A percentile compares a stretch with the other conserved stretches of the same genome.
phyloP scores from a whole-genome alignment of 1,139 yeast species.

The Kodamaea sp. region DNA sequence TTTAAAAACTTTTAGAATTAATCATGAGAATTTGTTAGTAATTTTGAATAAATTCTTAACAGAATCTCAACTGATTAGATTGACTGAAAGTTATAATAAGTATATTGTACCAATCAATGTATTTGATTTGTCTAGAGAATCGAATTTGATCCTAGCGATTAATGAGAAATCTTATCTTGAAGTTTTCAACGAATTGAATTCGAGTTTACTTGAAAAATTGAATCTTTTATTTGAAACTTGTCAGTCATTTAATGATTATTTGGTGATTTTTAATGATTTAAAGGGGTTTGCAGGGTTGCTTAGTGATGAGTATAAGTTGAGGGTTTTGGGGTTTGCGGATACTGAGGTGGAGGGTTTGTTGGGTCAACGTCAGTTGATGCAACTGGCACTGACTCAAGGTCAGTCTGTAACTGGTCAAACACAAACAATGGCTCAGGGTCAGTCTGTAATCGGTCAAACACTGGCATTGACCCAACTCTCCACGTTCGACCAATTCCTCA shows the following conservation, averaged over 20 bases:
- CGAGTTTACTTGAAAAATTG: conserved; percentile 21
- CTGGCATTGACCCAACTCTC: too few relatives aligned
- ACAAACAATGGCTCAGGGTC: too few relatives aligned
- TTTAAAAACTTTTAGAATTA: conserved; percentile 44
- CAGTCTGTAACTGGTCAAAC: too few relatives aligned
- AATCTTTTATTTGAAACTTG: conserved; percentile 28
- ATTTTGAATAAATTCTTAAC: conserved; percentile 29
- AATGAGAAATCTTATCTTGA: conserved; percentile 28
- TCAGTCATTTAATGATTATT: conserved; percentile 27
- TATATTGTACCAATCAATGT: conserved; percentile 26
- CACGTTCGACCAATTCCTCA: too few relatives aligned
- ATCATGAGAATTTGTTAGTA: conserved; percentile 50
- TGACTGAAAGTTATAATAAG: conserved; percentile 32
- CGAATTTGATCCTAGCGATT: conserved; percentile 30
- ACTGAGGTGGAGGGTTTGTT: conserved; percentile 24
- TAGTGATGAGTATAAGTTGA: conserved; percentile 36
- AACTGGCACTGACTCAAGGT: too few relatives aligned
- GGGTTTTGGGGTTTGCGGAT: conserved; percentile 29
- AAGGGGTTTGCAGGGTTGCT: conserved; percentile 19
- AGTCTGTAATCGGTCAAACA: too few relatives aligned
- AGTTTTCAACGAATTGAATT: conserved; percentile 22
- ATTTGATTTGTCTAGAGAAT: conserved; percentile 34
- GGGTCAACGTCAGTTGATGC: too few relatives aligned
- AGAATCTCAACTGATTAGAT: conserved; percentile 14
- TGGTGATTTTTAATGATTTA: conserved; percentile 26